phyloP scores from a whole-genome alignment of 2,329 filamentous ascomycete genomes.

The Tolypocladium amazonense region DNA sequence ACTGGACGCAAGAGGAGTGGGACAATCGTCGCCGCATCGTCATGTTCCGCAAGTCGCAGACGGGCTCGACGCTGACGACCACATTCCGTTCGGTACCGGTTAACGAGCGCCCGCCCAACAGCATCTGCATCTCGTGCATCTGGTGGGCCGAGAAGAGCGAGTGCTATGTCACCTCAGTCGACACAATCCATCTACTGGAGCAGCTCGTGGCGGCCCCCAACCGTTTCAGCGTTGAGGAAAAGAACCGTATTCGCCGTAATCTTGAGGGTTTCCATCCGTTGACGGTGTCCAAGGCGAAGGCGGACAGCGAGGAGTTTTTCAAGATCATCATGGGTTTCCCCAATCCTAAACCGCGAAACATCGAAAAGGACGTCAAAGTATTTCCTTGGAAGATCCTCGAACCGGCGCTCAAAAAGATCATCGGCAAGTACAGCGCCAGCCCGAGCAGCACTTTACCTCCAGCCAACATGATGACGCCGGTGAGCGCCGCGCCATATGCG shows the following conservation, averaged over 20 bases:
- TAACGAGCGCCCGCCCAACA: conserved; percentile 70
- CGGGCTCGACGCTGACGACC: conserved; percentile 69
- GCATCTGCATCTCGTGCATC: conserved; percentile 95
- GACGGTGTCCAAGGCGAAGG: conserved; percentile 87
- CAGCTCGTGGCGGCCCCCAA: conserved; percentile 66
- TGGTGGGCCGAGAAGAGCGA: conserved; percentile 89
- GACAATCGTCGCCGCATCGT: conserved; percentile 74
- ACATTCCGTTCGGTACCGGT: conserved; percentile 70
- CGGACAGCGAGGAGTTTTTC: conserved; percentile 94
- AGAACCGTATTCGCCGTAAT: conserved; percentile 94
- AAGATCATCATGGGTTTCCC: conserved; percentile 98
- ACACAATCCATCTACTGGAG: conserved; percentile 92
- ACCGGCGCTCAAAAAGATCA: conserved; percentile 90
- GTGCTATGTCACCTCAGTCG: conserved; percentile 91
- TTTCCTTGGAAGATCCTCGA: conserved; percentile 91
- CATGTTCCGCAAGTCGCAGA: conserved; percentile 74
- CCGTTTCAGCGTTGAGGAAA: conserved; percentile 91
- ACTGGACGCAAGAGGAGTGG: conserved; percentile 77
- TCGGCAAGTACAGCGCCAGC: conserved; percentile 77
- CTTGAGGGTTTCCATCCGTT: conserved; percentile 86
- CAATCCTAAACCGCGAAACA: conserved; percentile 89
- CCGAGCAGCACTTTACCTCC: conserved; percentile 27
- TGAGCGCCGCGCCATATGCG: conserved; percentile 27
- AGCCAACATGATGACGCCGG: conserved; percentile 29
- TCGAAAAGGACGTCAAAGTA: conserved; percentile 98